A percentile compares a stretch with the other conserved stretches of the same genome.
phyloP scores from a whole-genome alignment of 2,329 filamentous ascomycete genomes.

The Venturia pyrina region DNA sequence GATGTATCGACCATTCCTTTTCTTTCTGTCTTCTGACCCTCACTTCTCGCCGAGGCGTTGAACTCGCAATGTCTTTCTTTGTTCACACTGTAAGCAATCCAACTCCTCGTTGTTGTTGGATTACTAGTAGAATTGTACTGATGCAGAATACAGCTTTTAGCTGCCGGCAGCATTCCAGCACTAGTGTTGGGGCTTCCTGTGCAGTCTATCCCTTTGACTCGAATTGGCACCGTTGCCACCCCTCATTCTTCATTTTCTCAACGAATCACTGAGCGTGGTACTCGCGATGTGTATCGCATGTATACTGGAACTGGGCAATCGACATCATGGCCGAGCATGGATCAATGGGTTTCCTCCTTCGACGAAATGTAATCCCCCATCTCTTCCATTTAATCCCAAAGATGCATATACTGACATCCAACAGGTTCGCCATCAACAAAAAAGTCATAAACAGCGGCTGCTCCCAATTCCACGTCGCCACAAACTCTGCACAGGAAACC shows the following conservation, averaged over 20 bases:
- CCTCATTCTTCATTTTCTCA: not conserved
- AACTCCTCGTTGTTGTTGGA: not conserved
- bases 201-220: not conserved
- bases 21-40: not conserved
- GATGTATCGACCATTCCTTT: not conserved
- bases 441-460: constrained; percentile 28
- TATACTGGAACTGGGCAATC: constrained; percentile 5
- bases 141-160: constrained; percentile 3
- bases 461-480: constrained; percentile 23
- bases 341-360: constrained; percentile 14
- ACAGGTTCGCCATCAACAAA: constrained; percentile 25
- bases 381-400: not conserved
- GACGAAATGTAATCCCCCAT: constrained; percentile 16
- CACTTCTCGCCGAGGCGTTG: not conserved
- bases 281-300: constrained; percentile 4
- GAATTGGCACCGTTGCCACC: not conserved
- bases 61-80: constrained; percentile 4
- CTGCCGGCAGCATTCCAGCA: constrained; percentile 11
- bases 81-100: not conserved
- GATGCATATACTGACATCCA: not conserved
- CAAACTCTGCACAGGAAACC: constrained; percentile 30
- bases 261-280: not conserved
- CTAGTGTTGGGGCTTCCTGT: constrained; percentile 10
- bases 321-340: not conserved
- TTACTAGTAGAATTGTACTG: not conserved